Evolutionary conservation across 1,284 basidiomycete species (phyloP).

Genomic region (Rhodofomes roseus): DNA sequence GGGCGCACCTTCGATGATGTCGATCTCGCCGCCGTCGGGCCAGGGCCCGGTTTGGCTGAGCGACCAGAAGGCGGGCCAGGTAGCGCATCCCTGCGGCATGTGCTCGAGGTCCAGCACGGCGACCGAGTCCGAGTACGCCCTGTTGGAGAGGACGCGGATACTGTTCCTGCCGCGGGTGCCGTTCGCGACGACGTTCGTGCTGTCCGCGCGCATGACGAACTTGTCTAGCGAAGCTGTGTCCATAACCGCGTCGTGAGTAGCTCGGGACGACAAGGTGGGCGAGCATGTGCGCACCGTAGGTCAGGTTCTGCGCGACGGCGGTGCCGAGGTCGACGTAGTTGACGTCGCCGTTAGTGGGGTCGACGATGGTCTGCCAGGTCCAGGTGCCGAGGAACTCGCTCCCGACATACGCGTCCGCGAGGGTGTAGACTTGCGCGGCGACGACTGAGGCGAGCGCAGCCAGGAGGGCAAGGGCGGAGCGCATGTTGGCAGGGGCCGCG

Average conservation of each 20-base stretch:
- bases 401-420: constrained; percentile 37
- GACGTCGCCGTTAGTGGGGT: constrained; percentile 55
- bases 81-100: constrained; percentile 53
- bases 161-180: constrained; percentile 45
- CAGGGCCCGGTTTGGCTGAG: constrained; percentile 46
- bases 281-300: constrained; percentile 31
- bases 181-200: constrained; percentile 29
- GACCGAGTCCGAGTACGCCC: constrained; percentile 40
- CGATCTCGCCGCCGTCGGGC: constrained; percentile 50
- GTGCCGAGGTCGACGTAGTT: constrained; percentile 44
- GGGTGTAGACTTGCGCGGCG: constrained; percentile 23
- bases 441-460: constrained; percentile 18
- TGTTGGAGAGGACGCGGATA: constrained; percentile 43
- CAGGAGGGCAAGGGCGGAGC: constrained; percentile 20
- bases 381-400: constrained; percentile 42
- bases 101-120: constrained; percentile 48
- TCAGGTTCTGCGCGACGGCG: constrained; percentile 36
- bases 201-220: constrained; percentile 53
- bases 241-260: background rate
- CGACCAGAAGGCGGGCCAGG: constrained; percentile 72
- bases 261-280: background rate
- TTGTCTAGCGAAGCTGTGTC: constrained; percentile 31
- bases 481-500: constrained; percentile 19
- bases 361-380: constrained; percentile 43
- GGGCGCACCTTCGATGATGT: constrained; percentile 46